Base-by-base conservation (phyloP, 2,329 filamentous ascomycete genomes). In the Graphilbum ipis-grandicollis region DNA sequence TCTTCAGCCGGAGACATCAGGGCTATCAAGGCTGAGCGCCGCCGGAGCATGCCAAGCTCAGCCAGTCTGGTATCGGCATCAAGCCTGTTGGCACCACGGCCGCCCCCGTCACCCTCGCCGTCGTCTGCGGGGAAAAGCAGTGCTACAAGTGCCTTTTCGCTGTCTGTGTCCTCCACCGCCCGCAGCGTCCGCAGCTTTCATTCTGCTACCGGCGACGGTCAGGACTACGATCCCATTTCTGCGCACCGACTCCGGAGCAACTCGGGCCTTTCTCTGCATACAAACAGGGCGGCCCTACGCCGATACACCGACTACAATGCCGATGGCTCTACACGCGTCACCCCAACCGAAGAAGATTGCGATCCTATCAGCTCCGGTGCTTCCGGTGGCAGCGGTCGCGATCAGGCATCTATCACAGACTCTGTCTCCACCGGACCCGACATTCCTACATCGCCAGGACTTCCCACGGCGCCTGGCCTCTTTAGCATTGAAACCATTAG, bases 401-500 rank as follows among this genome's bases (percentile, higher is more conserved):
- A 15, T 17, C 28, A 25, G 15, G 18, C 8, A 30, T 13, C 31
- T 38, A n/a, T 7, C 9, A 28, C 8, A 13, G 29, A 17, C 8
- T 7, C 15, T 12, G 5, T 17, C 10, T 13, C 7, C n/a, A 4
- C 29, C n/a, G 29, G 10, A 6, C n/a, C 29, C 29, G 29, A 6
- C 15, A 39, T 41, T 14, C 35, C 9, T 22, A 23, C 36, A 39
- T 15, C 5, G 5, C 13, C 19, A 21, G 30, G 6, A 13, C 28
- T 34, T 17, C 49, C 32, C 7, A 47, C 52, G 1, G 52, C 62
- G 26, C 54, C 60, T 1, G 59, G 68, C 36, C 64, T 72, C 41
- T 59, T 68, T 37, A 59, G 62, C 18, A 51, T 53, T 5, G 63
- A 68, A 19, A 58, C 65, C 19, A 64, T 72, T 38, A 58, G 62